phyloP scores from a whole-genome alignment of 129 eudicot genomes.

The Helianthus annuus region DNA sequence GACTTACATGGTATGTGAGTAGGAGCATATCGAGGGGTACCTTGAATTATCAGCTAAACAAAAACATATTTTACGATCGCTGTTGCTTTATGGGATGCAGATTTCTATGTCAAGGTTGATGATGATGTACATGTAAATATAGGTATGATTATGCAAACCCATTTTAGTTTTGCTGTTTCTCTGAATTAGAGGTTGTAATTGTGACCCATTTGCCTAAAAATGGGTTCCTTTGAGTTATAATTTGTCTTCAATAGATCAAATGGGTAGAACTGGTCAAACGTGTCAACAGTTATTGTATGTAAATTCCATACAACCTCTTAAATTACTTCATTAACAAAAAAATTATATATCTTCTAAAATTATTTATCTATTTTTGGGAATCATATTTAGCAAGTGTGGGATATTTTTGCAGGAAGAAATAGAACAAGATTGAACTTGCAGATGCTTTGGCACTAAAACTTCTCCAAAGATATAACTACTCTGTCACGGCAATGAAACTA shows the following conservation, averaged over 20 bases:
- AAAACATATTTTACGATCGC: conserved; percentile 84
- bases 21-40: conserved; percentile 95
- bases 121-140: conserved; percentile 92
- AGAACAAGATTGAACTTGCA: conserved; percentile 87
- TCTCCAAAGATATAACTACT: conserved; percentile 81
- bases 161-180: neutral
- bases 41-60: conserved; percentile 84
- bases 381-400: neutral
- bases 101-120: conserved; percentile 90
- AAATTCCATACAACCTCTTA: too few species aligned
- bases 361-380: too few species aligned
- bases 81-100: conserved; percentile 88
- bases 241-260: too few species aligned
- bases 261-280: too few species aligned
- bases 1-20: conserved; percentile 27
- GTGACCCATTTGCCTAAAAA: too few species aligned
- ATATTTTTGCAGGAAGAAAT: conserved; percentile 62
- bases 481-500: conserved; percentile 71
- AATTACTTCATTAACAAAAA: too few species aligned
- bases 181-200: too few species aligned
- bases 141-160: conserved; percentile 46
- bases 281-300: too few species aligned
- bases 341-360: too few species aligned
- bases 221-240: too few species aligned
- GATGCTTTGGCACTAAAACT: conserved; percentile 92